Conservation (phyloP, 2,329 filamentous ascomycete genomes). For the Ophiostoma ulmi region DNA sequence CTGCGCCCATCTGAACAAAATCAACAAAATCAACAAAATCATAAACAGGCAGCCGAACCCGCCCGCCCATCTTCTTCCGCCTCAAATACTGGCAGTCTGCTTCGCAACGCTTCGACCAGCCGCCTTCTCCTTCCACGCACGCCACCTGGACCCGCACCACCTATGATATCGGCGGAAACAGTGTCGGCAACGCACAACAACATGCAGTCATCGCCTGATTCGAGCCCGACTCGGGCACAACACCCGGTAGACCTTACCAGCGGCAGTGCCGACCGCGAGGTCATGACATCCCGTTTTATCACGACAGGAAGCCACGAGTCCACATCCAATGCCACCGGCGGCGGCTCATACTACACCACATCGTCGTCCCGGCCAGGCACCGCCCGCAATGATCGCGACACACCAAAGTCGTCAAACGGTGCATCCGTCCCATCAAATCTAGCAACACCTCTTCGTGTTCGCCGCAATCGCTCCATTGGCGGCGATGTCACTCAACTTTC, state of each 20-base stretch:
- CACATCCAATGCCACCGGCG: slow-evolving; percentile 45
- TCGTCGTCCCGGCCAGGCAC: slow-evolving; percentile 29
- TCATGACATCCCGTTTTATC: slow-evolving; percentile 57
- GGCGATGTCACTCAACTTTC: slow-evolving; percentile 10
- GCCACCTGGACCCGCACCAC: slow-evolving; percentile 56
- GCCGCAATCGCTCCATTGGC: slow-evolving; percentile 16
- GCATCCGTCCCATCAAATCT: not conserved
- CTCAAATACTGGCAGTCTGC: not conserved
- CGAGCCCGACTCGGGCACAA: slow-evolving; percentile 27
- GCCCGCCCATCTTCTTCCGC: slow-evolving; percentile 17
- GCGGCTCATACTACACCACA: slow-evolving; percentile 49
- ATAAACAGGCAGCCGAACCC: not conserved
- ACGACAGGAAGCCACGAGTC: slow-evolving; percentile 38
- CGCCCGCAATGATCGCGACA: slow-evolving; percentile 18
- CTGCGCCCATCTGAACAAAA: not conserved
- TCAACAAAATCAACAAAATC: too few relatives aligned
- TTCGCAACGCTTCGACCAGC: slow-evolving; percentile 17
- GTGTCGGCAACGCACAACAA: slow-evolving; percentile 33
- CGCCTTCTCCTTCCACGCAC: slow-evolving; percentile 51
- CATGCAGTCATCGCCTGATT: slow-evolving; percentile 32
- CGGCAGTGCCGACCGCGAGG: slow-evolving; percentile 42
- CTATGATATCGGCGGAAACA: slow-evolving; percentile 57
- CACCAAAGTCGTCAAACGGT: slow-evolving; percentile 33
- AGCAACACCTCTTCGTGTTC: slow-evolving; percentile 7
- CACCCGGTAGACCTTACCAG: slow-evolving; percentile 25